Evolutionary conservation across 2,329 filamentous ascomycete species (phyloP), one percentile per base, ranked within the genome.

Genomic region (Cordyceps javanica): DNA sequence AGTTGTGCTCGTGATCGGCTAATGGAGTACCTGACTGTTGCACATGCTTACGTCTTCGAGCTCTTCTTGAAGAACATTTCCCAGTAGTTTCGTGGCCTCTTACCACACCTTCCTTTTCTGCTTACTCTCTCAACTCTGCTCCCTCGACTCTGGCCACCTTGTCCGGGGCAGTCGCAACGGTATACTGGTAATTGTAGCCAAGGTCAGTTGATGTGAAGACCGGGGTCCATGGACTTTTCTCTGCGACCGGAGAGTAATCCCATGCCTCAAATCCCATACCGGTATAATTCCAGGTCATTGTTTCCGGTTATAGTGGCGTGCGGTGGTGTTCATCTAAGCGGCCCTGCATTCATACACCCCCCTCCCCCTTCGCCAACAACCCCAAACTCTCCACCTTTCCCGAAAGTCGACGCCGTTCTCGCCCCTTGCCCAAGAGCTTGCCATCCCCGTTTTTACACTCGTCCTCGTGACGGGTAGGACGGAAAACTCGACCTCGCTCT

Each of bases 321-420:
- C 26, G 28, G 11, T 57, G 32, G 26, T 48, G 26, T 34, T 26
- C 36, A 36, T 51, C 34, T 50, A 50, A 46, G 42, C 53, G n/a
- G 10, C 16, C 30, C 28, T 9, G 16, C 10, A 13, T 16, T n/a
- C 10, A 2, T 23, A 46, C 55, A 45, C 49, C 28, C 23, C 48
- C 36, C 39, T 5, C 23, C 30, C 28, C 3, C 5, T 16, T 10
- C 45, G 9, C 44, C 44, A 55, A 41, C 23, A 46, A 55, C 41
- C 41, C 52, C 52, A 55, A 55, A 23, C 54, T 56, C 44, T 49
- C 54, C 54, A 56, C 54, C 54, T 28, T 48, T 50, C 11, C 19
- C 26, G 11, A 57, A 32, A 21, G 28, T 53, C 55, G 55, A 58
- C 41, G 48, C 55, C 55, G 55, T 58, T 58, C 55, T 58, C 55